Evolutionary conservation across 164 flowering plant genomes (phyloP).

Genomic region (Echeveria elegans): DNA sequence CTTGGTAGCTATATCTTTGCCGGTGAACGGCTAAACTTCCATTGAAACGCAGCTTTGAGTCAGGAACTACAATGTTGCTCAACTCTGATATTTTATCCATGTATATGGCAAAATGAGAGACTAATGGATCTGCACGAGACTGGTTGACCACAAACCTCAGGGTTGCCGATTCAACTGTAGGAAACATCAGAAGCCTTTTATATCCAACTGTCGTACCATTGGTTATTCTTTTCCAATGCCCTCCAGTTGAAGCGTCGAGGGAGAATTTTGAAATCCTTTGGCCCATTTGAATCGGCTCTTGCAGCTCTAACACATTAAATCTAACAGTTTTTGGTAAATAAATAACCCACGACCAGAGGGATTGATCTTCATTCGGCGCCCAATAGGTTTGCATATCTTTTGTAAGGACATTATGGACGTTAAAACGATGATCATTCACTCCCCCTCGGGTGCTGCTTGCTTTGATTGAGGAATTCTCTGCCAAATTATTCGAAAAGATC

Average conservation of each 20-base stretch:
- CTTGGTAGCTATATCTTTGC: background rate
- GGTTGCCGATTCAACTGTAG: constrained; percentile 26
- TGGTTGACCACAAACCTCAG: constrained; percentile 56
- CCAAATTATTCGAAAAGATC: constrained; percentile 71
- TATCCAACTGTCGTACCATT: constrained; percentile 82
- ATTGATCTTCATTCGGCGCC: constrained; percentile 64
- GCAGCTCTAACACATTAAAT: constrained; percentile 70
- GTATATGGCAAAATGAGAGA: constrained; percentile 57
- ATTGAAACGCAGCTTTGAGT: constrained; percentile 16
- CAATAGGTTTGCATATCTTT: constrained; percentile 63
- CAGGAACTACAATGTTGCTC: constrained; percentile 12
- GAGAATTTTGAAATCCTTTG: constrained; percentile 61
- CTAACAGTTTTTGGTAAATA: constrained; percentile 29
- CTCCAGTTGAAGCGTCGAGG: constrained; percentile 41
- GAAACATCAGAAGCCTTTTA: constrained; percentile 52
- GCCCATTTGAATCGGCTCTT: constrained; percentile 94
- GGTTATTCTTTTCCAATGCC: constrained; percentile 39
- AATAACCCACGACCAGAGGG: constrained; percentile 44
- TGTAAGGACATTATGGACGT: constrained; percentile 35
- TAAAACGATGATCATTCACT: constrained; percentile 25
- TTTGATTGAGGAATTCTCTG: constrained; percentile 31
- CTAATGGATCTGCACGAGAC: constrained; percentile 65
- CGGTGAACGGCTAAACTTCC: constrained; percentile 27
- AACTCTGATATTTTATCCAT: constrained; percentile 40
- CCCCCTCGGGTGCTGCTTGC: constrained; percentile 72